Evolutionary conservation across 495 filamentous ascomycete genomes (phyloP), one percentile per base, ranked within the genome.

Genomic region (Penicillium cataractarum): DNA sequence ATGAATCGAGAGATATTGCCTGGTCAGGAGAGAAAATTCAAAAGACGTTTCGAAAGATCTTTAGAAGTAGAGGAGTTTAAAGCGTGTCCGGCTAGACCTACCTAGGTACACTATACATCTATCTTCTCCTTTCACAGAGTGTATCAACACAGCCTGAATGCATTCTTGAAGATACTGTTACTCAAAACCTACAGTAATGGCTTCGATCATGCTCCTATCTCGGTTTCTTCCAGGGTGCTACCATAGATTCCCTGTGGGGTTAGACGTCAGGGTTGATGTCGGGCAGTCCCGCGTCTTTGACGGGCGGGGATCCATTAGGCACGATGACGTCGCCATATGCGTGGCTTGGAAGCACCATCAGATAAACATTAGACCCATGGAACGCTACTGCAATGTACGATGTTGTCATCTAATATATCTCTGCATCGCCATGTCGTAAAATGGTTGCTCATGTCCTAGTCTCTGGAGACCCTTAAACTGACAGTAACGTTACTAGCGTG

Each of bases 371-470:
- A 46, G 46, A 29, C 46, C 46, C 46, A 26, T 13, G 6, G 24
- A 19, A 6, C 12, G 22, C 46, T 50, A 22, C 27, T 26, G 46
- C 46, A 50, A 50, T 17, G 46, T 50, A 50, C 9, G n/a, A 29
- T n/a, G 46, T 7, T 50, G 24, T 50, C 46, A 29, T 50, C n/a
- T 29, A 26, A 50, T 29, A 50, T 50, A 50, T 29, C 6, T 49
- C 24, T 15, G 3, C 46, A 49, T 4, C 4, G 3, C 3, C 19
- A 4, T 49, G 24, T 49, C 10, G 24, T 17, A 3, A 6, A 27
- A 49, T 49, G 46, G 46, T 19, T 27, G 22, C 46, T 49, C 26
- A 49, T 27, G 17, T 46, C 19, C 5, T 22, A 7, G 8, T 46
- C n/a, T 22, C 8, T 19, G 2, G 40, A 21, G 10, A 46, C 3